Evolutionary conservation across 2,329 filamentous ascomycete genomes (phyloP), one percentile per base, ranked within the genome.

Genomic region (Aspergillus niger): DNA sequence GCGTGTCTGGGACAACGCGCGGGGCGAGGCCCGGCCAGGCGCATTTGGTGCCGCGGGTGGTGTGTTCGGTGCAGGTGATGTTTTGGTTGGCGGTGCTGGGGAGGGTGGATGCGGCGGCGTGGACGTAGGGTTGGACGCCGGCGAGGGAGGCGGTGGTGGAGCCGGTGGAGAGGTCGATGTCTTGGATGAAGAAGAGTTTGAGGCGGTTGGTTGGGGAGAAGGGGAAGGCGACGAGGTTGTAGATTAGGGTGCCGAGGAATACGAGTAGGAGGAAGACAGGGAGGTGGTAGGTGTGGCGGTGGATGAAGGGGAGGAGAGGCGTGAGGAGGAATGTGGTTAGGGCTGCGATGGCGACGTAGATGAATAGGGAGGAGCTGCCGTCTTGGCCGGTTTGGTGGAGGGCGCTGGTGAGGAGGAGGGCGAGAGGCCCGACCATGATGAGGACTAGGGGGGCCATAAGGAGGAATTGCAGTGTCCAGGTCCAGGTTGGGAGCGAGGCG

Each of bases 151-250:
- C 90, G 2, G 79, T 81, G 65, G 92, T 91, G 13, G 82, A 79
- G n/a, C 88, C 88, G 3, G 83, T 86, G 65, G 91, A 90, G 8
- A 97, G 83, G 66, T 97, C 86, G 51, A 97, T 81, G 8, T 85
- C 85, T 73, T 99, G 93, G 53, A 91, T 81, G 74, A 98, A 97
- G 76, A 88, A 96, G 51, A 94, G 83, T 76, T 98, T 98, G 75
- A 96, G 86, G 39, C 91, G 86, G 72, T 88, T 90, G 61, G 87
- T 83, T 22, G 85, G 79, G 0, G 91, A 95, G 77, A 98, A 98
- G 0, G 95, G 95, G 75, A 97, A 97, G 1, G 91, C 91, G 2
- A 86, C 78, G 4, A 97, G 84, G 71, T 96, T 96, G 80, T 97
- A 98, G 58, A 93, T 84, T 28, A 96, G 78, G 1, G 92, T 96